These are phyloP conservation scores for Anethum foeniculum DNA, from an alignment of 140 eudicot genomes.

Conservation along the genomic window DNA sequence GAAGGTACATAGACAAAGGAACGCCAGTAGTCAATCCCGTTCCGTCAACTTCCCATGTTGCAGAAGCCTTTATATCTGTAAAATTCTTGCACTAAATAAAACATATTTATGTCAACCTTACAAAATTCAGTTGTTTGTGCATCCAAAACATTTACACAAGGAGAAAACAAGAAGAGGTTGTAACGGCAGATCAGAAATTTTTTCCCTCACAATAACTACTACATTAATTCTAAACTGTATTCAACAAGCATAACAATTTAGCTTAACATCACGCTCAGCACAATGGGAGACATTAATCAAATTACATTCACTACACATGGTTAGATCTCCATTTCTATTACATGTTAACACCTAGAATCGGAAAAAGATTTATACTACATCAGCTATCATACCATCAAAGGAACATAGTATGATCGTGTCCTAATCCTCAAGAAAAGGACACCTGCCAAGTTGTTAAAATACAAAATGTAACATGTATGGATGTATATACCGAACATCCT, in stretches of 20 bases:
- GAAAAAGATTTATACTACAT: neutral
- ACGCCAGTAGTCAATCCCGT: constrained; percentile 64
- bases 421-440: neutral
- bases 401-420: neutral
- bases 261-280: neutral
- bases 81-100: constrained; percentile 9
- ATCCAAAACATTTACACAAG: neutral
- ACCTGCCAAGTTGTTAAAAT: neutral
- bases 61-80: constrained; percentile 70
- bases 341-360: neutral
- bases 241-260: neutral
- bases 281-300: neutral
- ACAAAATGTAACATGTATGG: neutral
- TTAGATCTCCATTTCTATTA: neutral
- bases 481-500: neutral
- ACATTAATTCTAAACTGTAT: neutral
- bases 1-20: constrained; percentile 86
- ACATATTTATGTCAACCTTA: constrained; percentile 3
- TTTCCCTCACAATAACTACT: neutral
- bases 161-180: neutral
- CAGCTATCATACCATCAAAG: neutral
- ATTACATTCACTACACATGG: neutral
- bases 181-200: neutral
- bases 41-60: constrained; percentile 99
- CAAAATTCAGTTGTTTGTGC: neutral